Conservation (phyloP, 441 rosid genomes). For the Kokia cookei region DNA sequence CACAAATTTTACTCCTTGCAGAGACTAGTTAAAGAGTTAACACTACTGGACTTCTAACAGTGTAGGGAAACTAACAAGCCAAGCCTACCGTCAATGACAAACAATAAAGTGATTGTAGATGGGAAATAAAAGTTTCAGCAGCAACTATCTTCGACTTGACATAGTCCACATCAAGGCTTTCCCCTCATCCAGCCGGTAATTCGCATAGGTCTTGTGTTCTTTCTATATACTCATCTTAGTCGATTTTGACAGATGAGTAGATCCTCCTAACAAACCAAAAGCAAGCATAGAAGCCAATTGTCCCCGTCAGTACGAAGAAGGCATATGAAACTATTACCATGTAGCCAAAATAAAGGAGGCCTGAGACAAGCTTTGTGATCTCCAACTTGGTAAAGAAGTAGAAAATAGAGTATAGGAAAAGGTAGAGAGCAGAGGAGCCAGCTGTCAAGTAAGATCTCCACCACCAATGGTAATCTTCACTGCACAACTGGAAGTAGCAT, state of each 20-base stretch:
- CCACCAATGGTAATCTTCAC: slow-evolving; percentile 97
- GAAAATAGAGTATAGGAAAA: slow-evolving; percentile 88
- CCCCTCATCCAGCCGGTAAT: background rate
- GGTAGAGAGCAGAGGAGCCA: slow-evolving; percentile 89
- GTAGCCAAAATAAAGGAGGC: slow-evolving; percentile 86
- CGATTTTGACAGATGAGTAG: slow-evolving; percentile 89
- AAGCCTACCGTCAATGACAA: background rate
- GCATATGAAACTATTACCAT: slow-evolving; percentile 80
- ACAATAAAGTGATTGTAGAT: background rate
- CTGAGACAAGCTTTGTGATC: slow-evolving; percentile 82
- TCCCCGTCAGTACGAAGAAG: slow-evolving; percentile 85
- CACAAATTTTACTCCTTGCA: background rate
- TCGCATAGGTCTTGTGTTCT: background rate
- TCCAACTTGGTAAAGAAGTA: slow-evolving; percentile 94
- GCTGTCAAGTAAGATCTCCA: slow-evolving; percentile 95
- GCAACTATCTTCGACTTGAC: background rate
- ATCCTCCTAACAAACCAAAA: slow-evolving; percentile 95
- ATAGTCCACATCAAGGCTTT: background rate
- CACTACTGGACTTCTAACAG: background rate
- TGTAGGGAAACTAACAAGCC: background rate
- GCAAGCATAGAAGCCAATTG: slow-evolving; percentile 92
- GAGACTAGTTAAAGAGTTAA: background rate
- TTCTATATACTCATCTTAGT: slow-evolving; percentile 32
- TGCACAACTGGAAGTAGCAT: slow-evolving; percentile 94
- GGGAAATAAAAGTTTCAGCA: background rate